Percentiles rank a stretch among this genome's conserved stretches.
These are phyloP conservation scores for Candida patagonica DNA, from an alignment of 805 yeast genomes.

Conservation along the genomic window DNA sequence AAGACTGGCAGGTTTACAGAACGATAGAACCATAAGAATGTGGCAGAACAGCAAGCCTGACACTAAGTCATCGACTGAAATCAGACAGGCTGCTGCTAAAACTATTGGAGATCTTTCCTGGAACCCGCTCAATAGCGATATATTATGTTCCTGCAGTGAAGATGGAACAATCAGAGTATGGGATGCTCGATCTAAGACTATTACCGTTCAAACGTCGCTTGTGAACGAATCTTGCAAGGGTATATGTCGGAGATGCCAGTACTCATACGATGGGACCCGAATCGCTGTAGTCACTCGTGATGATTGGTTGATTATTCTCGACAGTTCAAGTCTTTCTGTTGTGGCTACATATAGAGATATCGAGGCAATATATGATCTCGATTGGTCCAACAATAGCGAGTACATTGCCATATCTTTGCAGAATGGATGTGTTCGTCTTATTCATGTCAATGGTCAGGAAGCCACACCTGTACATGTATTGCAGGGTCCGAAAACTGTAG, in stretches of 20 bases:
- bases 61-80: slow-evolving; percentile 21
- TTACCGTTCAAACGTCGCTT: slow-evolving; percentile 13
- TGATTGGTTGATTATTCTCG: slow-evolving; percentile 31
- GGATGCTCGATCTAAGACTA: slow-evolving; percentile 33
- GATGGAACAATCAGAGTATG: slow-evolving; percentile 41
- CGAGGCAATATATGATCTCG: slow-evolving; percentile 29
- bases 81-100: slow-evolving; percentile 34
- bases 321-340: slow-evolving; percentile 29
- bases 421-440: slow-evolving; percentile 33
- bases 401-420: slow-evolving; percentile 40
- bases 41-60: slow-evolving; percentile 33
- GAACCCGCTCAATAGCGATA: slow-evolving; percentile 39
- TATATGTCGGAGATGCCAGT: too few species aligned
- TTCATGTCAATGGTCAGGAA: slow-evolving; percentile 3
- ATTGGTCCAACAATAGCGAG: slow-evolving; percentile 28
- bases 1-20: slow-evolving; percentile 23
- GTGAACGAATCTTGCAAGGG: neutral
- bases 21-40: slow-evolving; percentile 25
- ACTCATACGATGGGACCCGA: slow-evolving; percentile 39
- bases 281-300: slow-evolving; percentile 37
- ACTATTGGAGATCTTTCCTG: slow-evolving; percentile 37
- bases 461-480: slow-evolving; percentile 16
- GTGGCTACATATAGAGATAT: slow-evolving; percentile 21
- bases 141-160: slow-evolving; percentile 41
- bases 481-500: slow-evolving; percentile 44